These are phyloP conservation scores for Trichoderma breve DNA, from an alignment of 2,329 filamentous ascomycete species.

Conservation along the genomic window DNA sequence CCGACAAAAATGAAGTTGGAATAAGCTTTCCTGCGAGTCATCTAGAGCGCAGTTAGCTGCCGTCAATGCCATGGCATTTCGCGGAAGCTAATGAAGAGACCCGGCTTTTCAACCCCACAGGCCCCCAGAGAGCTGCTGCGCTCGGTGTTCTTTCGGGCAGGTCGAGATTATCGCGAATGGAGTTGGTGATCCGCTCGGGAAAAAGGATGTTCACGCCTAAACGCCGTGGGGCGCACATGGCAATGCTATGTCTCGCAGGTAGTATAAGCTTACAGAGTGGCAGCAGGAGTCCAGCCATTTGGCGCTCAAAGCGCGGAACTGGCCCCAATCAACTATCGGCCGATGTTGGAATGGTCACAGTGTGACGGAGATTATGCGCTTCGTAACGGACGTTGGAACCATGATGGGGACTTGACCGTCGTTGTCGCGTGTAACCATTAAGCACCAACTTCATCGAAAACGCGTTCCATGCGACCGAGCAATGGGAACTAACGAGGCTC, in stretches of 20 bases:
- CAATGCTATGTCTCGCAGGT: rapidly evolving
- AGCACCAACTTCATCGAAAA: not conserved
- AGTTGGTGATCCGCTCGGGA: not conserved
- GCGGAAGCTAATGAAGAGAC: too few species aligned
- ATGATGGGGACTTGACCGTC: not conserved
- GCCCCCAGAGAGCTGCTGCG: too few species aligned
- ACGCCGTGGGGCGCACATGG: too few species aligned
- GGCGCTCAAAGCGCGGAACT: not conserved
- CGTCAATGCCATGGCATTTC: not conserved
- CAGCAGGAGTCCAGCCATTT: not conserved
- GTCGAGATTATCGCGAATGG: not conserved
- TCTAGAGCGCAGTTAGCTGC: not conserved
- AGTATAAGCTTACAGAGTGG: not conserved
- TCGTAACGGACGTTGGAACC: not conserved
- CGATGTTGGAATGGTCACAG: not conserved
- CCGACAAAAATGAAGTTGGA: not conserved
- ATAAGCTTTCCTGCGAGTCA: not conserved
- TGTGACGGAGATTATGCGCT: not conserved
- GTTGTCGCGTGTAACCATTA: not conserved
- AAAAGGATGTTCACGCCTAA: too few species aligned
- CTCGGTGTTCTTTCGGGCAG: too few species aligned
- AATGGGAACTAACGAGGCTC: not conserved
- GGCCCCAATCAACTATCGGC: not conserved
- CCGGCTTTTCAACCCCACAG: too few species aligned
- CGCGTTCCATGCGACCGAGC: not conserved